Percentiles rank a stretch among this genome's conserved stretches.
Evolutionary conservation across 202 grass and related monocot genomes (phyloP).

Genomic region (Panicum hallii): DNA sequence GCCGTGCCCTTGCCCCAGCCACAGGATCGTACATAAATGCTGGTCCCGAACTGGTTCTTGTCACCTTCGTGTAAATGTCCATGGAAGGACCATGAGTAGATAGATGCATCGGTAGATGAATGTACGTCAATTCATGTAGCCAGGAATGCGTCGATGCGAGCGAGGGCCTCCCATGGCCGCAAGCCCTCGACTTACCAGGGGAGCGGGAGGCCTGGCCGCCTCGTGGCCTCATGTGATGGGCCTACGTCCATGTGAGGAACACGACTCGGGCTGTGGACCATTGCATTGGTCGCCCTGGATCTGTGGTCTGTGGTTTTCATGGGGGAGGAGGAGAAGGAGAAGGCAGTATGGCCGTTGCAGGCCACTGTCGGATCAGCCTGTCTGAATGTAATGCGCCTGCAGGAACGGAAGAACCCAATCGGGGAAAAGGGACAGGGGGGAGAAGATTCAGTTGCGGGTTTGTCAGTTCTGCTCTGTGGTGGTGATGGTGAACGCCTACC

Average conservation of each 20-base stretch:
- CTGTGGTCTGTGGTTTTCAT: not conserved
- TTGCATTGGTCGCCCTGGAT: not conserved
- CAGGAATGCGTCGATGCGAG: not conserved
- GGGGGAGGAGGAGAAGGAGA: not conserved
- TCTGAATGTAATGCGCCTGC: not conserved
- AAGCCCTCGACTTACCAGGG: not conserved
- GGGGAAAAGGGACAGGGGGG: not conserved
- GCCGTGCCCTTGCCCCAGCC: slow-evolving; percentile 11
- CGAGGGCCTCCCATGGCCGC: not conserved
- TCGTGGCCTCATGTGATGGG: slow-evolving; percentile 12
- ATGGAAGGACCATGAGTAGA: not conserved
- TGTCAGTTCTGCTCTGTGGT: not conserved
- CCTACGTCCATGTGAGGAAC: not conserved
- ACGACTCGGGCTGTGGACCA: not conserved
- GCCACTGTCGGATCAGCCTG: not conserved
- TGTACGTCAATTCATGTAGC: not conserved
- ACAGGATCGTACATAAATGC: slow-evolving; percentile 30
- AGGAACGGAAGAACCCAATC: not conserved
- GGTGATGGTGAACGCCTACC: not conserved
- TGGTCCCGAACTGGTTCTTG: not conserved
- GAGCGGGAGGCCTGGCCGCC: not conserved
- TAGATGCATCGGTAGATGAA: not conserved
- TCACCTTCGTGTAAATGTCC: not conserved
- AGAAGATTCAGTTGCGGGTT: not conserved
- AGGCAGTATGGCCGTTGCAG: not conserved